Evolutionary conservation across 1,284 basidiomycete genomes (phyloP).

Genomic region (Fomes fomentarius): DNA sequence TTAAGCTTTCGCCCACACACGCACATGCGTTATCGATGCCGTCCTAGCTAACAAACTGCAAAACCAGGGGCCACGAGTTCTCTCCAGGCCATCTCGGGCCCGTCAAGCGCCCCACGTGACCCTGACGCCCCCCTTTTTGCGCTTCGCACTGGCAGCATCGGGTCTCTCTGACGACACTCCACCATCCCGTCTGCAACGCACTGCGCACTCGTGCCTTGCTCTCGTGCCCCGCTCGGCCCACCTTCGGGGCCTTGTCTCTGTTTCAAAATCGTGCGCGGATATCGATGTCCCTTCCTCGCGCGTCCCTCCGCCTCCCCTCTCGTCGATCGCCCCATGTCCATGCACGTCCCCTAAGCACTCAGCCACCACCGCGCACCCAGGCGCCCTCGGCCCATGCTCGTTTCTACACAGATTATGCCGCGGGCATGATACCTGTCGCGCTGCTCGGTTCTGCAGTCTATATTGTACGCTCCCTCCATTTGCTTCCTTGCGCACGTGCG

Average conservation of each 20-base stretch:
- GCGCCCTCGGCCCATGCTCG: conserved; percentile 57
- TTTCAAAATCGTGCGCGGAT: background rate
- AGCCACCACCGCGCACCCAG: conserved; percentile 15
- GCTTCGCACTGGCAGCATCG: background rate
- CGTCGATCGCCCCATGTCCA: conserved; percentile 10
- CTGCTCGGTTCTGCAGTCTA: conserved; percentile 78
- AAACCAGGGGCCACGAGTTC: too few relatives aligned
- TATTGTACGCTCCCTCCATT: conserved; percentile 50
- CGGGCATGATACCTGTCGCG: conserved; percentile 77
- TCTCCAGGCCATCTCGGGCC: conserved; percentile 2
- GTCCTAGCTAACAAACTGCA: too few relatives aligned
- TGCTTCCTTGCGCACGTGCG: conserved; percentile 3
- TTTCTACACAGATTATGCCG: conserved; percentile 69
- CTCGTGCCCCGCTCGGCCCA: background rate
- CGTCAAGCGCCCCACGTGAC: conserved; percentile 15
- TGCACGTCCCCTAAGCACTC: conserved; percentile 14
- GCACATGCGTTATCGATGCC: background rate
- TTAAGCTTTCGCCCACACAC: background rate
- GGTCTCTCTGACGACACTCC: too few relatives aligned
- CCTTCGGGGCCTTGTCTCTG: too few relatives aligned
- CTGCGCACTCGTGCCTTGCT: too few relatives aligned
- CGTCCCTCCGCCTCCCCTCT: conserved; percentile 3
- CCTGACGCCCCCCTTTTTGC: background rate
- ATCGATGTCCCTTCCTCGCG: background rate
- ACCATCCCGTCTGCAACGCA: background rate